Base-by-base conservation (phyloP, 129 eudicot species). In the Heracleum sosnowskyi region DNA sequence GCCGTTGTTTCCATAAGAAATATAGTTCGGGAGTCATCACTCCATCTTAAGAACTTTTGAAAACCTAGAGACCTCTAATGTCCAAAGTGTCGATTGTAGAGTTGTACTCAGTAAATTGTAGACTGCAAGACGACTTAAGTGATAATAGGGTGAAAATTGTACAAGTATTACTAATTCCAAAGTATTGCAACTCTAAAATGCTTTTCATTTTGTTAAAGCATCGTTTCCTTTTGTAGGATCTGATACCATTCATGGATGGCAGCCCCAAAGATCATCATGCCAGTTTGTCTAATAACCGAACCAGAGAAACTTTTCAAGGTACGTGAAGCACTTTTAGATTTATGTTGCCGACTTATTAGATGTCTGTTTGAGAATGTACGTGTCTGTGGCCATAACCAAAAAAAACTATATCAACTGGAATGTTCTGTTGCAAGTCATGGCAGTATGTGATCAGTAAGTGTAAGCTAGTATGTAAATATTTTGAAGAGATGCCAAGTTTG, bases 231-330 rank as follows among this genome's bases (percentile, higher is more conserved):
- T 15, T 78, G 51, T 80, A 96, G 99, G 97, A 96, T 90, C 83
- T 96, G 44, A 51, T 92, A 77, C 93, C 83, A 68, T 96, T 87
- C 80, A 77, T 96, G 96, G 99, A 96, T 72, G 86, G 83, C 63
- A 91, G 91, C 81, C 99, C 99, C 16, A 82, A 86, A 24, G 85
- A 89, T 83, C 93, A 86, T 89, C 92, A 86, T 80, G 76, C 84
- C 82, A 89, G 76, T 73, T 79, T 87, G 51, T 92, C 97, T 41
- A 93, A 89, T 78, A 96, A 96, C 81, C 97, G 97, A n/a, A 93
- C 95, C 17, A 77, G 97, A 84, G 97, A 92, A 83, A 83, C 44
- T 84, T 78, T 81, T 51, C 86, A 85, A 83, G 84, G 87, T 77
- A 80, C 4, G 42, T 76, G 78, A 81, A 80, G 64, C 28, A 22